A percentile compares a stretch with the other conserved stretches of the same genome.
These are phyloP conservation scores for Basidioascus undulatus DNA, from an alignment of 768 basidiomycete genomes.

Conservation along the genomic window DNA sequence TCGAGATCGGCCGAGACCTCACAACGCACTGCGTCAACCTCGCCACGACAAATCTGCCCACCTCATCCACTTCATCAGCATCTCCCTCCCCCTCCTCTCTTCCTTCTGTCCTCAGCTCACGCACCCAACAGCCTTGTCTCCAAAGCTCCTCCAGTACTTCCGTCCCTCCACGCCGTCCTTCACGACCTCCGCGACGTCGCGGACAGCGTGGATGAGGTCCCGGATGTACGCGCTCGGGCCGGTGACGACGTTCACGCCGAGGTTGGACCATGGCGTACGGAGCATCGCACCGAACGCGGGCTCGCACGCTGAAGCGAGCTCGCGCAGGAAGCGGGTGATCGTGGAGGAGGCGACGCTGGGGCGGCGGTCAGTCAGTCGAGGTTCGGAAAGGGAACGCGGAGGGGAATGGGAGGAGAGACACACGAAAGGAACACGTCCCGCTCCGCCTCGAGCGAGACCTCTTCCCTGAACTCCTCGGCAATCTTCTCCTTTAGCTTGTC, in stretches of 20 bases:
- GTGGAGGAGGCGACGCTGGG: slow-evolving; percentile 58
- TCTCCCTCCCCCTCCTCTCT: too few species aligned
- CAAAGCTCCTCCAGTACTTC: slow-evolving; percentile 71
- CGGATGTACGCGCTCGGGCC: slow-evolving; percentile 59
- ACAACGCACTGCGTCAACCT: slow-evolving; percentile 79
- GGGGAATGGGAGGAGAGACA: slow-evolving; percentile 9
- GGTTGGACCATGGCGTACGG: slow-evolving; percentile 48
- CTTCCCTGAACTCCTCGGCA: slow-evolving; percentile 46
- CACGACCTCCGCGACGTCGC: slow-evolving; percentile 50
- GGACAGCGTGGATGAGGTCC: slow-evolving; percentile 49
- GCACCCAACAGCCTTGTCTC: slow-evolving; percentile 81
- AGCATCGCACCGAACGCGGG: slow-evolving; percentile 50
- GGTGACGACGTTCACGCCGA: slow-evolving; percentile 66
- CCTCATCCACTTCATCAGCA: too few species aligned
- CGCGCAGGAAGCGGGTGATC: slow-evolving; percentile 51
- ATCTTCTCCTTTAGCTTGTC: slow-evolving; percentile 72
- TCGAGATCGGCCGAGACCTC: slow-evolving; percentile 66
- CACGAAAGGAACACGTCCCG: slow-evolving; percentile 75
- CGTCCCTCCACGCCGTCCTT: slow-evolving; percentile 74
- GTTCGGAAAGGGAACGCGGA: neutral
- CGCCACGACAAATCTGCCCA: slow-evolving; percentile 45
- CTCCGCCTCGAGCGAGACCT: slow-evolving; percentile 59
- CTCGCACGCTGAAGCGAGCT: slow-evolving; percentile 68
- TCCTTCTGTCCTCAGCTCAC: slow-evolving; percentile 3
- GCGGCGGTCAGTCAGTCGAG: neutral